phyloP scores from a whole-genome alignment of 306 rosid species.

The Hippophae gyantsensis region DNA sequence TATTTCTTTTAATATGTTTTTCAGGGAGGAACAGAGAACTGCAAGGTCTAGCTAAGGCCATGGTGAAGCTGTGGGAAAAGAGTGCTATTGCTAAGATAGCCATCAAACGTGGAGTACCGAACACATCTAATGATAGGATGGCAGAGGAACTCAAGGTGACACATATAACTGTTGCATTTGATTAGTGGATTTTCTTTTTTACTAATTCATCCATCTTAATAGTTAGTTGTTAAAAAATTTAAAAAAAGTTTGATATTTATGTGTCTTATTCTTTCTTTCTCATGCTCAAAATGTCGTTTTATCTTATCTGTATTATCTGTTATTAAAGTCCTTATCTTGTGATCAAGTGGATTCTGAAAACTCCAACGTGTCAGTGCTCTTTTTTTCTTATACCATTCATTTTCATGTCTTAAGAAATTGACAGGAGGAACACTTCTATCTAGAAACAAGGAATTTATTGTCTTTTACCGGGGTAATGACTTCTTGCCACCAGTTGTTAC shows the following conservation, averaged over 20 bases:
- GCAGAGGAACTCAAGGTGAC: constrained; percentile 85
- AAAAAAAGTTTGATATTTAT: not conserved
- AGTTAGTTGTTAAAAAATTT: not conserved
- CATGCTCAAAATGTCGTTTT: constrained; percentile 6
- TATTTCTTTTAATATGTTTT: constrained; percentile 18
- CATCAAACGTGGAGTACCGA: constrained; percentile 88
- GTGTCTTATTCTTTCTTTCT: constrained; percentile 8
- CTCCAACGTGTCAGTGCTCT: constrained; percentile 1
- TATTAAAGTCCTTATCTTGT: constrained; percentile 4
- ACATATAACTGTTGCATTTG: constrained; percentile 13
- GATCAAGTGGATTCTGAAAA: constrained; percentile 14
- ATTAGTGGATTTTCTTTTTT: constrained; percentile 9
- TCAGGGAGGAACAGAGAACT: constrained; percentile 81
- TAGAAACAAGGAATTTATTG: constrained; percentile 85
- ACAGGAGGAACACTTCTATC: constrained; percentile 87
- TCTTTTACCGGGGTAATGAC: constrained; percentile 84
- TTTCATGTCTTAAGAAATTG: constrained; percentile 55
- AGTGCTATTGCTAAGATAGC: constrained; percentile 84
- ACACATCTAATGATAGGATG: constrained; percentile 78
- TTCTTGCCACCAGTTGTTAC: constrained; percentile 68
- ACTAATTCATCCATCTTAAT: not conserved
- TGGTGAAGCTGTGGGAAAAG: constrained; percentile 82
- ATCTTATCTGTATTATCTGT: constrained; percentile 6
- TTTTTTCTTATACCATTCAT: constrained; percentile 21
- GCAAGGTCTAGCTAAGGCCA: constrained; percentile 83